These are phyloP conservation scores for Metarhizium rileyi DNA, from an alignment of 2,329 filamentous ascomycete species.

Conservation along the genomic window DNA sequence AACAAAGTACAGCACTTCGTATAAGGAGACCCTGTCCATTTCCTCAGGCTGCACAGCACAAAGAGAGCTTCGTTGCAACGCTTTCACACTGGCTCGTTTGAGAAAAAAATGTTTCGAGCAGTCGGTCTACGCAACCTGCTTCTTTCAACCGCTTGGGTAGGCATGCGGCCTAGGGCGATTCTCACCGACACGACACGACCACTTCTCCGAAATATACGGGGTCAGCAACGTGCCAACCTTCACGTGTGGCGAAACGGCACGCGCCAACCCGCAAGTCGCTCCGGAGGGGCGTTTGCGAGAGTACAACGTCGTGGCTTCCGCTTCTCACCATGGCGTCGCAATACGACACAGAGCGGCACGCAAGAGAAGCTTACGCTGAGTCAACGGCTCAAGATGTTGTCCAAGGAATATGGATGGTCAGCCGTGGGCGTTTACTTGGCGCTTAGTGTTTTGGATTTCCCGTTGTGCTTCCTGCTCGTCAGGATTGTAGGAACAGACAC, in stretches of 20 bases:
- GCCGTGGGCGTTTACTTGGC: slow-evolving; percentile 84
- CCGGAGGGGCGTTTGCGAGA: slow-evolving; percentile 14
- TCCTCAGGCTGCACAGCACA: background rate
- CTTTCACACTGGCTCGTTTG: background rate
- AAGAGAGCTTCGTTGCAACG: background rate
- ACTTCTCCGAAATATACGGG: background rate
- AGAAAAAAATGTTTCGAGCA: slow-evolving; percentile 17
- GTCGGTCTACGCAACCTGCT: slow-evolving; percentile 15
- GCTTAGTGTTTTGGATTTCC: slow-evolving; percentile 81
- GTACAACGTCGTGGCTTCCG: slow-evolving; percentile 23
- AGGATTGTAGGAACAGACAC: slow-evolving; percentile 72
- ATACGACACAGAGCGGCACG: slow-evolving; percentile 13
- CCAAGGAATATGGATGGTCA: slow-evolving; percentile 88
- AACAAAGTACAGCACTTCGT: background rate
- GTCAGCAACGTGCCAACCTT: background rate
- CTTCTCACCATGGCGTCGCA: slow-evolving; percentile 24
- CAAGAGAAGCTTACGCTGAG: slow-evolving; percentile 43
- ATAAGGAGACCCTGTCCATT: background rate
- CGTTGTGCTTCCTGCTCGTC: slow-evolving; percentile 88
- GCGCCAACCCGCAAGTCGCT: slow-evolving; percentile 3
- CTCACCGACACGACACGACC: slow-evolving; percentile 13
- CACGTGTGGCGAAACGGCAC: background rate
- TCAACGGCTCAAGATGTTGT: slow-evolving; percentile 70
- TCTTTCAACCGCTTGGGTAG: slow-evolving; percentile 16
- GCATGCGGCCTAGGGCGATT: slow-evolving; percentile 18